These are phyloP conservation scores for Bathelium albidoporum DNA, from an alignment of 495 filamentous ascomycete species.

Conservation along the genomic window DNA sequence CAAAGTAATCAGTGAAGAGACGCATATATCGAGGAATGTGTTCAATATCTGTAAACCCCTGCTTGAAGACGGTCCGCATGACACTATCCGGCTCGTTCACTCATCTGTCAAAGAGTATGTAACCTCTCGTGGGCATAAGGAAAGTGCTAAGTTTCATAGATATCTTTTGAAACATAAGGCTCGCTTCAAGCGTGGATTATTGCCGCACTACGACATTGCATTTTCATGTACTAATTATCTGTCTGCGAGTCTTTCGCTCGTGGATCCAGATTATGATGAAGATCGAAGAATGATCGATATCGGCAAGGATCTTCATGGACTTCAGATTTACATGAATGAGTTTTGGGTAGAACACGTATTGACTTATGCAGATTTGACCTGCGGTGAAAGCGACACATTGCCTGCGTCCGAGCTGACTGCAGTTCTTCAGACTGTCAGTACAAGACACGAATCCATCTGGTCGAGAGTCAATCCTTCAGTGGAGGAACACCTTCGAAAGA, in stretches of 20 bases:
- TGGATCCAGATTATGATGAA: neutral
- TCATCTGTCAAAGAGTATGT: constrained; percentile 2
- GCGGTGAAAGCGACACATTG: neutral
- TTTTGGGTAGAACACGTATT: neutral
- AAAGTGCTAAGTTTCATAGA: neutral
- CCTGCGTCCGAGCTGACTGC: neutral
- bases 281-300: neutral
- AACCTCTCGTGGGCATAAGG: neutral
- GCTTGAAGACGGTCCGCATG: neutral
- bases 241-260: neutral
- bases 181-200: neutral
- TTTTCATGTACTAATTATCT: neutral
- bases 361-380: neutral
- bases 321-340: neutral
- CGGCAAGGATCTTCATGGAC: neutral
- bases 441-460: neutral
- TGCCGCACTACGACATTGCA: neutral
- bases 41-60: neutral
- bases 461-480: neutral
- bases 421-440: neutral
- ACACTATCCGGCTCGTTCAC: neutral
- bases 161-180: neutral
- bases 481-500: neutral
- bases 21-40: neutral
- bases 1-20: neutral